Conservation (phyloP, 2,329 filamentous ascomycete genomes). For the Clarireedia paspali region DNA sequence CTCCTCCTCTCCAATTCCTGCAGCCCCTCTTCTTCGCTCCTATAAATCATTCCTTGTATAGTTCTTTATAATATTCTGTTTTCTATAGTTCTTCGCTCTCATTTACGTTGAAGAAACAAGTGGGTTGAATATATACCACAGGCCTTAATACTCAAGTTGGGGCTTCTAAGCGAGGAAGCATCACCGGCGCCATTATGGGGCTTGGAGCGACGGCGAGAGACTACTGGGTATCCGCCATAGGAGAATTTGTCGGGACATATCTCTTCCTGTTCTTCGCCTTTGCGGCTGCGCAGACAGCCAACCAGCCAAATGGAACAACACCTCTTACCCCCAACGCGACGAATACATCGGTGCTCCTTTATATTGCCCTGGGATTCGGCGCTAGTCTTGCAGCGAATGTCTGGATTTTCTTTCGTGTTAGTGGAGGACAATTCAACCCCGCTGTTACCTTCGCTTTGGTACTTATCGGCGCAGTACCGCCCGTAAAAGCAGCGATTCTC, state of each 20-base stretch:
- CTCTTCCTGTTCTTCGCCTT: slow-evolving; percentile 26
- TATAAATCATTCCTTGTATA: no score
- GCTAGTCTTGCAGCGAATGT: slow-evolving; percentile 44
- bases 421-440: slow-evolving; percentile 32
- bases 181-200: background rate
- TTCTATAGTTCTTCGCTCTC: no score
- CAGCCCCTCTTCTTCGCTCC: no score
- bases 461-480: slow-evolving; percentile 26
- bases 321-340: slow-evolving; percentile 7
- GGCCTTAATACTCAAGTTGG: no score
- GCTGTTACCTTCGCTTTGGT: slow-evolving; percentile 29
- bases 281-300: slow-evolving; percentile 17
- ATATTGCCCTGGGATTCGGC: slow-evolving; percentile 18
- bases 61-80: no score
- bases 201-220: slow-evolving; percentile 17
- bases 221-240: slow-evolving; percentile 36
- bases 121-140: no score
- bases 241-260: slow-evolving; percentile 44
- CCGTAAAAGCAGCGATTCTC: slow-evolving; percentile 20
- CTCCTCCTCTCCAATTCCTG: no score
- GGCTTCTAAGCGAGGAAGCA: no score
- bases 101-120: no score
- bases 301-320: slow-evolving; percentile 6
- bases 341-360: slow-evolving; percentile 32
- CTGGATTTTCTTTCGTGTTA: slow-evolving; percentile 50